Evolutionary conservation across 192 early-diverging fungal genomes (phyloP), one percentile per base, ranked within the genome.

Genomic region (Phycomyces nitens): DNA sequence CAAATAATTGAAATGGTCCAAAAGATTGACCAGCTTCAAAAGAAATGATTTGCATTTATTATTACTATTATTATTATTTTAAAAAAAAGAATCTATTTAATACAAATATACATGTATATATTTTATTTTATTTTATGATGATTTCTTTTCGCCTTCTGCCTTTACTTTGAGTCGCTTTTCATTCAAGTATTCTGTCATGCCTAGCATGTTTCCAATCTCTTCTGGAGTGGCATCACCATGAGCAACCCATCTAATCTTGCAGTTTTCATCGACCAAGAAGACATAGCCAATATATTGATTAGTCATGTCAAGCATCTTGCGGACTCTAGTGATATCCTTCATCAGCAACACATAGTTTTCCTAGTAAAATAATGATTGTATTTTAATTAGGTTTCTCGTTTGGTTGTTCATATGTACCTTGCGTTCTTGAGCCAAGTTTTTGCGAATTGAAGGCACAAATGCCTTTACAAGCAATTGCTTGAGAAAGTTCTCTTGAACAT

Each of bases 1-100:
- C 89, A 92, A 74, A 80, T 88, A 26, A 77, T 78, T 52, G 83
- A 88, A 21, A 55, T 87, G 21, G 66, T 87, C 16, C 58, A 60
- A 20, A 73, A 83, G 57, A 52, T 79, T n/a, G 77, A 84, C 43
- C 53, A 69, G 24, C 52, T 71, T 12, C 51, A 38, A 27, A 70
- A 70, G 23, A 70, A 58, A 41, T 64, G 57, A 63, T 21, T n/a
- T n/a, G n/a, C n/a, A n/a, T n/a, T n/a, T n/a, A n/a, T n/a, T n/a
- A n/a, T n/a, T n/a, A n/a, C n/a, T n/a, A n/a, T n/a, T n/a, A n/a
- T 20, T 24, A 12, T 40, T 56, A n/a, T 26, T 52, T 22, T 18
- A 22, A 29, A 56, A 20, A 56, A 56, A 18, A 56, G 11, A 18
- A 39, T 0, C 29, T 3, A 39, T 5, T 39, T 12, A 1, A 58